Base-by-base conservation (phyloP, 768 basidiomycete genomes). In the Lactarius vividus region DNA sequence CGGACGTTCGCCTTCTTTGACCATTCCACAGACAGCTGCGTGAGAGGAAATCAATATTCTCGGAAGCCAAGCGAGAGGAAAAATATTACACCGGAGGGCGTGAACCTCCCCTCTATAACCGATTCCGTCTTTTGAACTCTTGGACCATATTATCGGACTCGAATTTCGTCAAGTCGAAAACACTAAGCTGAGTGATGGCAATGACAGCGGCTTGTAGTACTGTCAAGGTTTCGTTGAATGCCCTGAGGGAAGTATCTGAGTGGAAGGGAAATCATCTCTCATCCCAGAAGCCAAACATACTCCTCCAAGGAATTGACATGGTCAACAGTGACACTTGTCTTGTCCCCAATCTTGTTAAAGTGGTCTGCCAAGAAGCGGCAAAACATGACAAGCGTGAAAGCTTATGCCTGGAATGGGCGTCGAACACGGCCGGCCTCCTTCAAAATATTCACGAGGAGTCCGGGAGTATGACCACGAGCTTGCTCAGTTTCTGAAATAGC, bases 351-450 rank as follows among this genome's bases (percentile, higher is more conserved):
- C 2, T 40, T 10, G 26, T 13, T 61, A 52, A 68, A 68, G 23
- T 44, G 8, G 2, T 46, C 35, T 20, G 67, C 67, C 29, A 68
- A 46, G 46, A 39, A 52, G 46, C 55, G 67, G 23, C 67, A 68
- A 31, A 68, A 64, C 39, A 35, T 31, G 57, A 66, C 59, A 31
- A 68, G 40, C 6, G 64, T n/a, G n/a, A n/a, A n/a, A n/a, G n/a
- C n/a, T n/a, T n/a, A n/a, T n/a, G n/a, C n/a, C n/a, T n/a, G n/a
- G n/a, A n/a, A n/a, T n/a, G n/a, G n/a, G n/a, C n/a, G n/a, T n/a
- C n/a, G n/a, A n/a, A n/a, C n/a, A n/a, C n/a, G n/a, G n/a, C 67
- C 54, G 2, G 64, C 64, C 42, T 61, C 13, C 64, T 62, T 68
- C 60, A 62, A 37, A 49, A 68, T 55, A 5, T 57, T 26, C 28